Base-by-base conservation (phyloP, 495 filamentous ascomycete genomes). In the Glonium stellatum region DNA sequence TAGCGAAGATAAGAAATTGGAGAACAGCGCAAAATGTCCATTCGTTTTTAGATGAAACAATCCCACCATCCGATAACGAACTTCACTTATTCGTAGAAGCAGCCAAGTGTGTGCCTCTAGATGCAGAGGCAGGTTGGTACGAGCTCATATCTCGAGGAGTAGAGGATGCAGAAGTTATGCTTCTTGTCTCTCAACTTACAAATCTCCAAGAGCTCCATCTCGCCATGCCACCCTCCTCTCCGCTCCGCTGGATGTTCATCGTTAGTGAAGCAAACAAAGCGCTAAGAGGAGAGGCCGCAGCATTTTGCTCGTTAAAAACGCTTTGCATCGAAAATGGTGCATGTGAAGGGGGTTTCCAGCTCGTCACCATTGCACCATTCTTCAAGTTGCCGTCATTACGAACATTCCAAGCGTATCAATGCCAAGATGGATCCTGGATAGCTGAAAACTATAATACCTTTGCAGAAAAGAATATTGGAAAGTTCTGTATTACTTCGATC, bases 401-500 rank as follows among this genome's bases (percentile, higher is more conserved):
- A 18, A 50, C n/a, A 18, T 50, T 50, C 21, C n/a, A 50, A 50
- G 47, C 47, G 1, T 50, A 50, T 50, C 47, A 50, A 50, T 50
- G 47, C 47, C 46, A 49, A 18, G 21, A 49, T 49, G 47, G 47
- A 18, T 21, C 22, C 12, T 50, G 12, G 21, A 50, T 21, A 23
- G 15, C 47, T 23, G 15, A 11, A 11, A 23, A 50, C 23, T 50
- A 19, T 21, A 23, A 50, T 3, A 23, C 3, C 11, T 50, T 50
- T 21, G 47, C 47, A 11, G 47, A 50, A 23, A 18, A 50, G 22
- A 18, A 18, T 21, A 1, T n/a, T 4, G 47, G n/a, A n/a, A 23
- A 11, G 12, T 50, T 50, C 47, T 11, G 47, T 12, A 50, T 50
- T 23, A 50, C 47, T 21, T 50, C 47, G 11, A 50, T 50, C 11